Conservation (phyloP, 805 yeast species). For the Yueomyces sinensis region DNA sequence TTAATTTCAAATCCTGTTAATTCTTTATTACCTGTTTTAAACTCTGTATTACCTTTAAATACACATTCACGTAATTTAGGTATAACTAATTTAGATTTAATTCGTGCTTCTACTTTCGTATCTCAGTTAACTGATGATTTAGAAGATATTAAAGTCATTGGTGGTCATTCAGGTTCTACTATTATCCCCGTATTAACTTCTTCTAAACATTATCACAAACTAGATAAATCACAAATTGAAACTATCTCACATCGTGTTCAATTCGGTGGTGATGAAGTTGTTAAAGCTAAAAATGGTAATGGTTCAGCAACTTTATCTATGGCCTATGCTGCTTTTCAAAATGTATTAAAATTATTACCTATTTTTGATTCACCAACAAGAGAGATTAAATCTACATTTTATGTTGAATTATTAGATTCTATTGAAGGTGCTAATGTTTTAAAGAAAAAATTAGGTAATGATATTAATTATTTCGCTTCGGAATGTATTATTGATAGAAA, state of each 20-base stretch:
- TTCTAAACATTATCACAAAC: slow-evolving; percentile 6
- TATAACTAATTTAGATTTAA: slow-evolving; percentile 69
- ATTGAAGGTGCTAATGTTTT: slow-evolving; percentile 10
- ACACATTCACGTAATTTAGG: slow-evolving; percentile 25
- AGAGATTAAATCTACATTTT: not conserved
- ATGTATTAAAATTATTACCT: slow-evolving; percentile 31
- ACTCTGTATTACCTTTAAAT: not conserved
- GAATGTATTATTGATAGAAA: slow-evolving; percentile 42
- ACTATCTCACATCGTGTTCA: slow-evolving; percentile 61
- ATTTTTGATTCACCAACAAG: not conserved
- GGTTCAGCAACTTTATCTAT: slow-evolving; percentile 78
- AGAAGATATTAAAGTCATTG: slow-evolving; percentile 53
- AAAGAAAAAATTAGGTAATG: not conserved
- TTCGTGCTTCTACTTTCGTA: slow-evolving; percentile 61
- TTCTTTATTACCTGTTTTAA: slow-evolving; percentile 2
- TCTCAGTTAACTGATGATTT: slow-evolving; percentile 14
- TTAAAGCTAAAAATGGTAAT: slow-evolving; percentile 71
- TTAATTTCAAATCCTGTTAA: slow-evolving; percentile 67
- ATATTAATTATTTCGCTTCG: slow-evolving; percentile 40
- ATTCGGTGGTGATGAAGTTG: slow-evolving; percentile 84
- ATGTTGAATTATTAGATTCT: not conserved
- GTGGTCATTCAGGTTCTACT: slow-evolving; percentile 80
- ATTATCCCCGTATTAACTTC: slow-evolving; percentile 52
- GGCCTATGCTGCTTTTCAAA: slow-evolving; percentile 76
- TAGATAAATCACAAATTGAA: slow-evolving; percentile 32